Percentiles rank a stretch among this genome's conserved stretches.
Evolutionary conservation across 73 alveolate genomes (phyloP).

Genomic region (Paramecium pentaurelia): DNA sequence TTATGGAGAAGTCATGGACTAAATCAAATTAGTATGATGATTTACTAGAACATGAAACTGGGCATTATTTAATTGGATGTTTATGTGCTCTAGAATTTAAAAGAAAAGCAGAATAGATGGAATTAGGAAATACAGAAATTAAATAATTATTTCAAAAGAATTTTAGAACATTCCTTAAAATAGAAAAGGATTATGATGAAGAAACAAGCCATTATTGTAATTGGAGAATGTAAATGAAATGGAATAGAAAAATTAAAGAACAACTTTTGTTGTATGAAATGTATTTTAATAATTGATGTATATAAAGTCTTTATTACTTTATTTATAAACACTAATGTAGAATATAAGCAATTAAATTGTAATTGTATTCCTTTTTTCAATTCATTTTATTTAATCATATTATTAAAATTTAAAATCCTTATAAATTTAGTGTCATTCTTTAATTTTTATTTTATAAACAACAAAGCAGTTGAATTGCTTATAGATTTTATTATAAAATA

Average conservation of each 20-base stretch:
- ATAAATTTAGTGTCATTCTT: too few relatives aligned
- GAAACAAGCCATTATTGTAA: conserved; percentile 12
- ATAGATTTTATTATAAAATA: too few relatives aligned
- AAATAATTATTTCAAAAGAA: neutral
- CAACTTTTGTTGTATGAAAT: neutral
- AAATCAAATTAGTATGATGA: neutral
- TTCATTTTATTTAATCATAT: too few relatives aligned
- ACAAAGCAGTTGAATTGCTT: too few relatives aligned
- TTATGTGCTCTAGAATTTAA: conserved; percentile 36
- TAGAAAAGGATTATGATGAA: conserved; percentile 12
- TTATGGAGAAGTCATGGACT: conserved; percentile 23
- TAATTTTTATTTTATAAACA: too few relatives aligned
- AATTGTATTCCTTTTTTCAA: too few relatives aligned
- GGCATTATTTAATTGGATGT: conserved; percentile 47
- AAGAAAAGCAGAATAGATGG: conserved; percentile 9
- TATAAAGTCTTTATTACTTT: neutral
- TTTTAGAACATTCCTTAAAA: neutral
- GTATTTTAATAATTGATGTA: neutral
- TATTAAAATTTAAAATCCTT: too few relatives aligned
- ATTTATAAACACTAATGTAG: neutral
- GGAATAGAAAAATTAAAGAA: conserved; percentile 23
- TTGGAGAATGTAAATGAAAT: neutral
- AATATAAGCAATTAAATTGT: neutral
- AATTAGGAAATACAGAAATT: neutral
- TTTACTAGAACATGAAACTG: conserved; percentile 43